Evolutionary conservation across 495 filamentous ascomycete species (phyloP).

Genomic region (Penicillium flavigenum): DNA sequence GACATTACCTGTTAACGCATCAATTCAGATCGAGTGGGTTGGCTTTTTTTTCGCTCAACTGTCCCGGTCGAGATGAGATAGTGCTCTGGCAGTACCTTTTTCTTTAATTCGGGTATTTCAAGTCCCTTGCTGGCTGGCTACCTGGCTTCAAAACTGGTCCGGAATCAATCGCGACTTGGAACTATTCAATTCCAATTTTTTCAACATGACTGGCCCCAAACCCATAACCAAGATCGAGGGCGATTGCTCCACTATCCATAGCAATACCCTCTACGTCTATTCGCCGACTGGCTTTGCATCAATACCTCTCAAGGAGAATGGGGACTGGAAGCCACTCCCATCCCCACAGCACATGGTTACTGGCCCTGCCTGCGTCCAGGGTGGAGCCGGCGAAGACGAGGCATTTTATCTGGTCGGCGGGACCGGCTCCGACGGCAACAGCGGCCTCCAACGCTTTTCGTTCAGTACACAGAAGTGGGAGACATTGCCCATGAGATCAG

Average conservation of each 20-base stretch:
- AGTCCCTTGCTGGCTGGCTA: slow-evolving; percentile 33
- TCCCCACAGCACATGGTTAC: slow-evolving; percentile 62
- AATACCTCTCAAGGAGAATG: slow-evolving; percentile 64
- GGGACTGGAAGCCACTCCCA: slow-evolving; percentile 64
- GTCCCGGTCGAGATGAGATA: slow-evolving; percentile 37
- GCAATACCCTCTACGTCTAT: slow-evolving; percentile 85
- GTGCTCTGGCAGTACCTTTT: slow-evolving; percentile 44
- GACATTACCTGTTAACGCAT: neutral
- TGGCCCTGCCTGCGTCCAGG: slow-evolving; percentile 75
- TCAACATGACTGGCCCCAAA: slow-evolving; percentile 60
- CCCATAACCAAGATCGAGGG: slow-evolving; percentile 66
- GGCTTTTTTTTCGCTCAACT: slow-evolving; percentile 7
- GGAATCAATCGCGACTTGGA: slow-evolving; percentile 25
- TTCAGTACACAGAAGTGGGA: slow-evolving; percentile 79
- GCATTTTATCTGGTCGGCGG: slow-evolving; percentile 87
- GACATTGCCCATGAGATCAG: slow-evolving; percentile 52
- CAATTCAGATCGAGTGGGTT: neutral
- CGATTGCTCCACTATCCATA: slow-evolving; percentile 78
- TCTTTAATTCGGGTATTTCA: slow-evolving; percentile 20
- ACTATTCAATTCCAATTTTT: slow-evolving; percentile 21
- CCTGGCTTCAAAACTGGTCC: slow-evolving; percentile 33
- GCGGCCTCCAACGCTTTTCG: slow-evolving; percentile 80
- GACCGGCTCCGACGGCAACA: slow-evolving; percentile 54
- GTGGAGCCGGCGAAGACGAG: slow-evolving; percentile 49
- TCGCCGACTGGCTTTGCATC: slow-evolving; percentile 73